These are phyloP conservation scores for Hanseniaspora vineae DNA, from an alignment of 805 yeast genomes.

Conservation along the genomic window DNA sequence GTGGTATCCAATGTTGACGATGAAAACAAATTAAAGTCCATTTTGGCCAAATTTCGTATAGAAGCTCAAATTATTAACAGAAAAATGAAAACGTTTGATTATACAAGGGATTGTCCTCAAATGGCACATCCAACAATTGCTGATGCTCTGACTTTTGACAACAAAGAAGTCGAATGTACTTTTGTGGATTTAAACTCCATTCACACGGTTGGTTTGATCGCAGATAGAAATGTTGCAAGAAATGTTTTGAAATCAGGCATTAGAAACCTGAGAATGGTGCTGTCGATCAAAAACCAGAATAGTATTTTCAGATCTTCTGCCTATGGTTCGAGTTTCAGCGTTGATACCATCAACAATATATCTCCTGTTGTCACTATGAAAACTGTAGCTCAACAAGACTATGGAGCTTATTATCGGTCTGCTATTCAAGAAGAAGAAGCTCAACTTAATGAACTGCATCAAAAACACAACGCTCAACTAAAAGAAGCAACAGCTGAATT, in stretches of 20 bases:
- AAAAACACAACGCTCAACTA: not conserved
- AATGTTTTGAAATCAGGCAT: slow-evolving; percentile 9
- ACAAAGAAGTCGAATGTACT: slow-evolving; percentile 43
- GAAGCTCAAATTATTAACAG: slow-evolving; percentile 37
- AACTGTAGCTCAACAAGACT: slow-evolving; percentile 12
- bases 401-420: slow-evolving; percentile 11
- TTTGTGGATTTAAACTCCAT: slow-evolving; percentile 51
- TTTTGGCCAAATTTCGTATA: slow-evolving; percentile 23
- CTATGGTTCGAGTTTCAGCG: slow-evolving; percentile 28
- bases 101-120: slow-evolving; percentile 31
- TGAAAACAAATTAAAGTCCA: slow-evolving; percentile 28
- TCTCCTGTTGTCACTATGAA: slow-evolving; percentile 12
- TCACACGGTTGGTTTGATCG: slow-evolving; percentile 45
- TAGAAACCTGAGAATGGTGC: slow-evolving; percentile 29
- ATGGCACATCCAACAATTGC: slow-evolving; percentile 33
- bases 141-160: slow-evolving; percentile 46
- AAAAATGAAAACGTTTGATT: slow-evolving; percentile 31
- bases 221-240: slow-evolving; percentile 40
- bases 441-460: not conserved
- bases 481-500: slow-evolving; percentile 12
- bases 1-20: slow-evolving; percentile 57
- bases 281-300: slow-evolving; percentile 28
- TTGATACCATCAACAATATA: slow-evolving; percentile 41
- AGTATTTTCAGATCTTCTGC: slow-evolving; percentile 34
- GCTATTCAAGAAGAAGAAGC: slow-evolving; percentile 7